Evolutionary conservation across 768 basidiomycete species (phyloP).

Genomic region (Tulasnella sp.): DNA sequence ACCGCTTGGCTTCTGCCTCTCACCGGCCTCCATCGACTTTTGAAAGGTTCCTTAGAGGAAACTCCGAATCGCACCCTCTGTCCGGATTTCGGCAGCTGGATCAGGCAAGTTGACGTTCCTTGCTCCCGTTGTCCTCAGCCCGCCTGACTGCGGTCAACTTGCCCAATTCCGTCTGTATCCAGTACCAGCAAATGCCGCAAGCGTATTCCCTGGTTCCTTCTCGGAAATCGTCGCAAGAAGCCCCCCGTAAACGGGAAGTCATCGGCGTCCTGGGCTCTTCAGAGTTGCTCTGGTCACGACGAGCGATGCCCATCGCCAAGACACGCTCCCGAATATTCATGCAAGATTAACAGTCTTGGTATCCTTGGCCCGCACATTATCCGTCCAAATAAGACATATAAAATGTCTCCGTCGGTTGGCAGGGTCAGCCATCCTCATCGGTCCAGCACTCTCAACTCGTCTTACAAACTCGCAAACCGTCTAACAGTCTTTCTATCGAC

Average conservation of each 20-base stretch:
- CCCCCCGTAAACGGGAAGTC: constrained; percentile 7
- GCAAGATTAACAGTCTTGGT: background rate
- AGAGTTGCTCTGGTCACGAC: background rate
- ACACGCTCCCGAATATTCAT: background rate
- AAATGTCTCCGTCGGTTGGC: background rate
- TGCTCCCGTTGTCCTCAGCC: background rate
- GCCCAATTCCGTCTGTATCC: background rate
- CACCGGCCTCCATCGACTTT: background rate
- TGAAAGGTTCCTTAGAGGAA: constrained; percentile 11
- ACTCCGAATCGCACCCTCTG: background rate
- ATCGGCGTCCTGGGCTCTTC: background rate
- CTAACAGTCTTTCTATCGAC: constrained; percentile 1
- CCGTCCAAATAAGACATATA: background rate
- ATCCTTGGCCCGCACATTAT: constrained; percentile 1
- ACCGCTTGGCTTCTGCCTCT: background rate
- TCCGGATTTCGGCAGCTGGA: background rate
- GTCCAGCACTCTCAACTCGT: background rate
- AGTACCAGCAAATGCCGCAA: background rate
- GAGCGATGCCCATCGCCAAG: background rate
- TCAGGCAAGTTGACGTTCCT: background rate
- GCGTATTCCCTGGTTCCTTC: background rate
- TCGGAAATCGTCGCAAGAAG: constrained; percentile 8
- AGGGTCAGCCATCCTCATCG: constrained; percentile 8
- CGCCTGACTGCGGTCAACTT: background rate
- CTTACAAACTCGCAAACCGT: background rate